Evolutionary conservation across 2,329 filamentous ascomycete genomes (phyloP), one percentile per base, ranked within the genome.

Genomic region (Stachybotrys echinatus): DNA sequence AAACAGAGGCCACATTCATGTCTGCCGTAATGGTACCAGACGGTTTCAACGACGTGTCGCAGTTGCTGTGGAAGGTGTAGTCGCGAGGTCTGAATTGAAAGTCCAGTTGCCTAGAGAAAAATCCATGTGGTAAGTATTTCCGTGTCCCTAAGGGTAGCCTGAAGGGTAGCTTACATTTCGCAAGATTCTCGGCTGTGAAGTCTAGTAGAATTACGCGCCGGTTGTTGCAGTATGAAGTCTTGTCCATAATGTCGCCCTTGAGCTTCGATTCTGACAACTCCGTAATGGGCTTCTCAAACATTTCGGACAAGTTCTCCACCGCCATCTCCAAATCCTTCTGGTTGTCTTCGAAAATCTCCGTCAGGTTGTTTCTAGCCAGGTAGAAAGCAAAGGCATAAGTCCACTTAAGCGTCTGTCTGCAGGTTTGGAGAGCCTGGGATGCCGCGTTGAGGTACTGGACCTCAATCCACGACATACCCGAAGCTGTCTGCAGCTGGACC

Each of bases 341-440:
- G 67, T 99, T 99, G 67, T 97, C 92, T 68, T 99, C 94, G 53
- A 99, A 99, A 48, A 99, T 97, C 65, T 92, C 89, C 0, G 94
- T 97, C 50, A 94, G 74, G 64, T 99, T 97, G 76, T 96, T 97
- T 50, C 90, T 85, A 3, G 87, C 87, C n/a, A 99, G 83, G 65
- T 99, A 99, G 67, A 94, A 99, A 1, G 94, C 94, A 70, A 99
- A 99, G 0, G 94, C 94, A 62, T 99, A 99, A 0, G 94, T 99
- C 94, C 94, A 99, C 73, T 99, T 99, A 5, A 99, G 77, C 0
- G 94, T 99, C 72, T 97, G 92, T n/a, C 94, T 88, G 69, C 94
- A 99, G 44, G 90, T 91, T 72, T 97, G 92, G 17, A 99, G 79
- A 3, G 92, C 90, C 65, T 96, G 90, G 0, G 92, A 96, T 0